Conservation (phyloP, 495 filamentous ascomycete species). For the Daldinia concentrica region DNA sequence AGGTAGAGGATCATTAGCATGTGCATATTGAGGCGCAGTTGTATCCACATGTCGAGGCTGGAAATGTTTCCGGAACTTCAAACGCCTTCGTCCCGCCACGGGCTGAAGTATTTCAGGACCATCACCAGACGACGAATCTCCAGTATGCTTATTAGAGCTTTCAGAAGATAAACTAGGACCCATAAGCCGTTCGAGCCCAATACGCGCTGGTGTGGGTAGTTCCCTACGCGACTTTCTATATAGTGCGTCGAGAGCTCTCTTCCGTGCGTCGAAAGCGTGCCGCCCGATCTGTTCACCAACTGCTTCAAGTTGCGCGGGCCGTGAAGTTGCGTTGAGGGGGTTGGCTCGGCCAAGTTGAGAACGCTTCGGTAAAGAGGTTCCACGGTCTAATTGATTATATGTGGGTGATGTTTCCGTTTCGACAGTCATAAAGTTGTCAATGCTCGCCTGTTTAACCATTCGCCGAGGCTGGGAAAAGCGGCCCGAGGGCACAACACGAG, state of each 20-base stretch:
- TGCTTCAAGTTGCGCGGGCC: constrained; percentile 63
- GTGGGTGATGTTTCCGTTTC: constrained; percentile 16
- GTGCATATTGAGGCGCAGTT: constrained; percentile 57
- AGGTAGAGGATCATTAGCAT: constrained; percentile 60
- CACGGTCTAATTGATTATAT: constrained; percentile 8
- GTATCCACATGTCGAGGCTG: constrained; percentile 63
- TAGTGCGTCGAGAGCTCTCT: constrained; percentile 58
- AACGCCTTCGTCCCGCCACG: constrained; percentile 39
- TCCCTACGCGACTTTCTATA: constrained; percentile 53
- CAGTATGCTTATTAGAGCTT: constrained; percentile 22
- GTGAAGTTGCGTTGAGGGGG: constrained; percentile 25
- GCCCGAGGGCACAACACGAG: constrained; percentile 15
- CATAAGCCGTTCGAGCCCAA: constrained; percentile 44
- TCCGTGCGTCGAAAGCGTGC: constrained; percentile 51
- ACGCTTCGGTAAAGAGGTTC: constrained; percentile 23
- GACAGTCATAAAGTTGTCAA: constrained; percentile 47
- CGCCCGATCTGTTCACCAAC: constrained; percentile 38
- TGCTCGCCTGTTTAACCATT: constrained; percentile 47
- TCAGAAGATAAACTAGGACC: constrained; percentile 27
- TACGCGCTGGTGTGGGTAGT: constrained; percentile 26
- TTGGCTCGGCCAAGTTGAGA: constrained; percentile 5
- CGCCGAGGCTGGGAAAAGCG: constrained; percentile 38
- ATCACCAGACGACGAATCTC: constrained; percentile 38
- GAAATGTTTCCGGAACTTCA: constrained; percentile 57
- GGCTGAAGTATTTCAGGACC: constrained; percentile 41